Percentiles rank a stretch among this genome's conserved stretches.
These are phyloP conservation scores for Lactarius vividus DNA, from an alignment of 768 basidiomycete genomes.

Conservation along the genomic window DNA sequence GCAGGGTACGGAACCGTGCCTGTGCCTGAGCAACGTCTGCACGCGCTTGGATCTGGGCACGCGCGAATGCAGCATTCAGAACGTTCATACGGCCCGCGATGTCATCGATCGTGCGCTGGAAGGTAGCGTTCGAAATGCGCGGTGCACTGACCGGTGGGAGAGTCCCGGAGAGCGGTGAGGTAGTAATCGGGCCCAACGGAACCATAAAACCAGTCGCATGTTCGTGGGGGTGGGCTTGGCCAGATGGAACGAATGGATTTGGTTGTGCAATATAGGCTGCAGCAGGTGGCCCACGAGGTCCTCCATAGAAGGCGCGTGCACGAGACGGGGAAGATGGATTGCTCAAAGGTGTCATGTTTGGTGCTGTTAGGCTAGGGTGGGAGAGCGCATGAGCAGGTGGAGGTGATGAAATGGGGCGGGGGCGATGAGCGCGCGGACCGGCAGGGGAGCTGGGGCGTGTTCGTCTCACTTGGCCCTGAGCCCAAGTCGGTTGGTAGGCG, in stretches of 20 bases:
- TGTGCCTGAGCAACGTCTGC: conserved; percentile 21
- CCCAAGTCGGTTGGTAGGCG: conserved; percentile 22
- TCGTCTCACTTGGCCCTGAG: conserved; percentile 18
- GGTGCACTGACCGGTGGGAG: conserved; percentile 45
- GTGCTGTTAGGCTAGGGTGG: conserved; percentile 2
- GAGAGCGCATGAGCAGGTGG: conserved; percentile 17
- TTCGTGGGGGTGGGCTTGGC: conserved; percentile 12
- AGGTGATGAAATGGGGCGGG: conserved; percentile 27
- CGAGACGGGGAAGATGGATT: conserved; percentile 12
- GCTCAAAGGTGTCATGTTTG: conserved; percentile 12
- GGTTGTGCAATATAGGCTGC: conserved; percentile 1
- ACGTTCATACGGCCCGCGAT: conserved; percentile 48
- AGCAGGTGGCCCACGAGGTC: conserved; percentile 9
- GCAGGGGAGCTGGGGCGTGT: conserved; percentile 27
- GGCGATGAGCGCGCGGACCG: conserved; percentile 27
- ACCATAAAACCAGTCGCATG: conserved; percentile 15
- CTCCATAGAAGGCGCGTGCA: conserved; percentile 15
- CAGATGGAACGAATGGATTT: conserved; percentile 13
- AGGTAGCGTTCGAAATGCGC: conserved; percentile 39
- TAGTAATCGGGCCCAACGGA: conserved; percentile 18
- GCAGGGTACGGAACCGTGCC: conserved; percentile 9
- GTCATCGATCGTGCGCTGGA: conserved; percentile 45
- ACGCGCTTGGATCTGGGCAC: conserved; percentile 27
- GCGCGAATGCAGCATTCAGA: conserved; percentile 31
- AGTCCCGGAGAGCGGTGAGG: conserved; percentile 28